Base-by-base conservation (phyloP, 2,329 filamentous ascomycete genomes). In the Cladophialophora bantiana region DNA sequence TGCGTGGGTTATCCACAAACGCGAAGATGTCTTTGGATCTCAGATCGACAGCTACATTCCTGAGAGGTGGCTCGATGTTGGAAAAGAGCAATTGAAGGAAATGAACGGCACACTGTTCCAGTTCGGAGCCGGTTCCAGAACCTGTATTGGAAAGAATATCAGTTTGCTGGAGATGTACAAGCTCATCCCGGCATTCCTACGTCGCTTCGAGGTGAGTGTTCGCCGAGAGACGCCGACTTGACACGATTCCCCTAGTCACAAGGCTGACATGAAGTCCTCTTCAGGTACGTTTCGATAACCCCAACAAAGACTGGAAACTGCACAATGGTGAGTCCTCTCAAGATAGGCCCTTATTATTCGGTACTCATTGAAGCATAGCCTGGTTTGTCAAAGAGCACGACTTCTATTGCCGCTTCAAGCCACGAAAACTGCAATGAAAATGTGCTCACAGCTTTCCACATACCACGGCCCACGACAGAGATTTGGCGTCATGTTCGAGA, bases 1-100 rank as follows among this genome's bases (percentile, higher is more conserved):
- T 60, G 86, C 90, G 0, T 93, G 90, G 90, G 86, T 93, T 15
- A 81, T 94, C 38, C 90, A 94, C 73, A 84, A 89, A 2, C 84
- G 88, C 2, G 82, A 83, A 4, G 86, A 89, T 62, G 81, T 93
- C 35, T 94, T 91, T 72, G 90, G 90, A 1, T 75, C 81, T 0
- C 88, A 93, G 68, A 86, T 87, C 0, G 87, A 92, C 53, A 77
- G 75, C 0, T 94, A 86, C 75, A 79, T 88, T 12, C 91, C 91
- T 0, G 90, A 93, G 77, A 78, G 91, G 52, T 94, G 90, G 84
- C 73, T 85, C 3, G 81, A 85, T 92, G 90, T 60, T 26, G 52
- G 53, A 15, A 63, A 62, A 0, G 78, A 78, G 7, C 79, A 82
- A 70, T 73, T 84, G 20, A 79, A 78, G 70, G 81, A 82, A 66